phyloP scores from a whole-genome alignment of 345 rosid genomes.

The Carallia pectinifolia region DNA sequence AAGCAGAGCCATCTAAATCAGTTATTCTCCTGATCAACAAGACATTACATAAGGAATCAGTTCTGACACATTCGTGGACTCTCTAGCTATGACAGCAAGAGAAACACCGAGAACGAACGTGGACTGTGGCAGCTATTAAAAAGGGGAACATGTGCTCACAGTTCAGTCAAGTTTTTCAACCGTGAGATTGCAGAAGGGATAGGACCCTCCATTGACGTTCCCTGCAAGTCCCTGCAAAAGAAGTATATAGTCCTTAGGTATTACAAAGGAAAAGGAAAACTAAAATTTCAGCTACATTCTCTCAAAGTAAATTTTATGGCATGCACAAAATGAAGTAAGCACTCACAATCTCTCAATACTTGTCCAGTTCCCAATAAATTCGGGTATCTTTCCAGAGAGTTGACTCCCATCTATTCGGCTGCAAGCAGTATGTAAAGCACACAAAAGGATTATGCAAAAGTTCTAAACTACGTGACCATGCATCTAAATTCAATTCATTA shows the following conservation, averaged over 20 bases:
- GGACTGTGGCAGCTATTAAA: neutral
- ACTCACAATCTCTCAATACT: conserved; percentile 57
- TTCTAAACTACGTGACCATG: too few species aligned
- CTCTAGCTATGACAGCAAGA: neutral
- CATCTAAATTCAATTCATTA: too few species aligned
- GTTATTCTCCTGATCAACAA: conserved; percentile 54
- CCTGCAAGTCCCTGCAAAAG: conserved; percentile 63
- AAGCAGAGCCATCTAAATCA: conserved; percentile 53
- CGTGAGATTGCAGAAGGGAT: conserved; percentile 60
- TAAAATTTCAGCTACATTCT: too few species aligned
- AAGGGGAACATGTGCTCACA: conserved; percentile 45
- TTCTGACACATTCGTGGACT: too few species aligned
- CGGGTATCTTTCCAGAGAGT: conserved; percentile 73
- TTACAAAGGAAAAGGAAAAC: neutral
- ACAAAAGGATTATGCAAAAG: too few species aligned
- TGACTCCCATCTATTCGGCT: conserved; percentile 78
- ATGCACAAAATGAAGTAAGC: neutral
- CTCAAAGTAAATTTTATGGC: too few species aligned
- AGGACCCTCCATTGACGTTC: conserved; percentile 85
- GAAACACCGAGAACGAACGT: neutral
- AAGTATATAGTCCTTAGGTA: neutral
- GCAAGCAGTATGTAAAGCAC: conserved; percentile 11
- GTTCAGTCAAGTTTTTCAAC: conserved; percentile 40
- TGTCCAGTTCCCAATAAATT: conserved; percentile 83
- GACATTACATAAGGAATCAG: neutral